Conservation (phyloP, 2,329 filamentous ascomycete genomes). For the Bertia moriformis region DNA sequence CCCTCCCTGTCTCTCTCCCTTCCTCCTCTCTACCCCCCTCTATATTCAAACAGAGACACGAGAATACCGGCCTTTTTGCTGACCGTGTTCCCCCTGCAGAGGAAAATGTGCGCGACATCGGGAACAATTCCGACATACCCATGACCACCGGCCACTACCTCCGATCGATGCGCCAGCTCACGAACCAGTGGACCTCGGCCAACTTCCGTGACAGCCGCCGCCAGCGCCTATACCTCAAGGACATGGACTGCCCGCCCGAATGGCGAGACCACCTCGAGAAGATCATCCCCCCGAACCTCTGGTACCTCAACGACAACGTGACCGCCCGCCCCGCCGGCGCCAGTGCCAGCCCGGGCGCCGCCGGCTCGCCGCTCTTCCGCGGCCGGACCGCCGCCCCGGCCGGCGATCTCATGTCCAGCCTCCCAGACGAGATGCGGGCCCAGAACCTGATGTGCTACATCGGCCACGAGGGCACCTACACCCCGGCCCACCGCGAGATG, state of each 20-base stretch:
- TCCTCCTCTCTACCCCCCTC: not conserved
- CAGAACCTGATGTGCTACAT: slow-evolving; percentile 98
- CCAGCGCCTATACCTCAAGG: slow-evolving; percentile 87
- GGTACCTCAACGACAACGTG: slow-evolving; percentile 77
- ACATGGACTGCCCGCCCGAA: slow-evolving; percentile 82
- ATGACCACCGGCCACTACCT: slow-evolving; percentile 86
- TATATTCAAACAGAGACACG: not conserved
- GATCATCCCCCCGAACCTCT: slow-evolving; percentile 66
- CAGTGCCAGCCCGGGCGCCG: slow-evolving; percentile 13
- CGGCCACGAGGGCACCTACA: slow-evolving; percentile 93
- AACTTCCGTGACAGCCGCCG: slow-evolving; percentile 67
- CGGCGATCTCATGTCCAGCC: slow-evolving; percentile 87
- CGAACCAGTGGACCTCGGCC: slow-evolving; percentile 63
- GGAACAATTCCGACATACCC: slow-evolving; percentile 56
- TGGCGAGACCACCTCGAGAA: slow-evolving; percentile 73
- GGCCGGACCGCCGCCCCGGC: slow-evolving; percentile 53
- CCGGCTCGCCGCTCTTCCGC: slow-evolving; percentile 27
- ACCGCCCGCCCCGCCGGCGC: slow-evolving; percentile 29
- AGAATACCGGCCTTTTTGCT: slow-evolving; percentile 6
- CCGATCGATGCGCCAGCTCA: slow-evolving; percentile 68
- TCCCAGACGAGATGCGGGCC: slow-evolving; percentile 75
- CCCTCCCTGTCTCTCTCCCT: too few species aligned
- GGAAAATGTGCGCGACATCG: slow-evolving; percentile 73
- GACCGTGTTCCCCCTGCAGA: slow-evolving; percentile 21
- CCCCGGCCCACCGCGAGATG: slow-evolving; percentile 91